Conservation (phyloP, 306 rosid genomes). For the Rubus parviflorus region DNA sequence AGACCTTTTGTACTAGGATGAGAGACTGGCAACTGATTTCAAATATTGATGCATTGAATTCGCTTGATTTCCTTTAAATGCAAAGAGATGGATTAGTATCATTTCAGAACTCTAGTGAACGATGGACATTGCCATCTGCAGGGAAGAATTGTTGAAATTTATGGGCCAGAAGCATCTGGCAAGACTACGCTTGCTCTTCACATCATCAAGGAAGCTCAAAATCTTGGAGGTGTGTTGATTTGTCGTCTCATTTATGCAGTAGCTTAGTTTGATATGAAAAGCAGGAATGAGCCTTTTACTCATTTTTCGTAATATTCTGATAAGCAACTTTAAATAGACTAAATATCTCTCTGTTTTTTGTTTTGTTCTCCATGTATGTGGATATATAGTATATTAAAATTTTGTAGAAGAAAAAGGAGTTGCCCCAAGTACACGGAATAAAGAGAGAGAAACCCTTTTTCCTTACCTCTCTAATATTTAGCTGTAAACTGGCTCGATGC, state of each 20-base stretch:
- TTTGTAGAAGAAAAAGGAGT: not conserved
- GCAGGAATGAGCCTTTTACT: not conserved
- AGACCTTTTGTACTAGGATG: not conserved
- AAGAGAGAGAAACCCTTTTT: not conserved
- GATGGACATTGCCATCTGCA: conserved; percentile 24
- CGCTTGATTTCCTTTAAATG: not conserved
- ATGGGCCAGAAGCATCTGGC: conserved; percentile 87
- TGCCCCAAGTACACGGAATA: not conserved
- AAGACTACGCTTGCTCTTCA: conserved; percentile 92
- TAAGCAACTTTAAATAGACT: not conserved
- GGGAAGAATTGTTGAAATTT: conserved; percentile 92
- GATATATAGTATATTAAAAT: not conserved
- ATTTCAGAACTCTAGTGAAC: not conserved
- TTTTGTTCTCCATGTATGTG: not conserved
- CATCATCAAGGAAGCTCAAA: conserved; percentile 84
- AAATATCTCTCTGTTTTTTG: not conserved
- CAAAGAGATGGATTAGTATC: conserved; percentile 1
- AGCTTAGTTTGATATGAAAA: not conserved
- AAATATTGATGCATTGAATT: conserved; percentile 4
- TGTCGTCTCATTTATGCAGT: not conserved
- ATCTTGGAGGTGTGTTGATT: conserved; percentile 61
- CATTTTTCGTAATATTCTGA: not conserved
- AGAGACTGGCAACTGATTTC: not conserved
- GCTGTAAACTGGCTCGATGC: not conserved
- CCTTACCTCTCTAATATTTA: not conserved